These are phyloP conservation scores for Heterococcus sp. DNA, from an alignment of 108 stramenopile genomes.

Conservation along the genomic window DNA sequence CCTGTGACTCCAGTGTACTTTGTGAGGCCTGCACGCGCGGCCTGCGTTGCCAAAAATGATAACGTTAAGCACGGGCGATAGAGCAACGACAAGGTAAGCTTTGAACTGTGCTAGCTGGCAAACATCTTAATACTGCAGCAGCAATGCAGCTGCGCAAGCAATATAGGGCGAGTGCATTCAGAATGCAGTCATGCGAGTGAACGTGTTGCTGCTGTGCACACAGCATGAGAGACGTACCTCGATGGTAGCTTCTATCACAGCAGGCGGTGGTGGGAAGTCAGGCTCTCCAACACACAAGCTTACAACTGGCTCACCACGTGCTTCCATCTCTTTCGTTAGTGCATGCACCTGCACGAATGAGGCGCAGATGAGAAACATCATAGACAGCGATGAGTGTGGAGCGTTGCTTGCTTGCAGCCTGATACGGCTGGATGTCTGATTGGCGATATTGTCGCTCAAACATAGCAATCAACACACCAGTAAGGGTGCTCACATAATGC, in stretches of 20 bases:
- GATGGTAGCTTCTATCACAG: slow-evolving; percentile 71
- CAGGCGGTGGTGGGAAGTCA: slow-evolving; percentile 78
- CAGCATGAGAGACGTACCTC: too few relatives aligned
- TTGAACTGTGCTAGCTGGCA: too few relatives aligned
- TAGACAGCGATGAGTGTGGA: neutral
- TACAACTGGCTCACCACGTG: slow-evolving; percentile 59
- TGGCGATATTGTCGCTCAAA: neutral
- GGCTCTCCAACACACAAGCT: slow-evolving; percentile 95
- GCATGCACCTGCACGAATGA: slow-evolving; percentile 43
- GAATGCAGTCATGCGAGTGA: too few relatives aligned
- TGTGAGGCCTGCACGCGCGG: slow-evolving; percentile 65
- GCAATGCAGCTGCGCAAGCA: too few relatives aligned
- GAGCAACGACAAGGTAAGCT: too few relatives aligned
- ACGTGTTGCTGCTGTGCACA: too few relatives aligned
- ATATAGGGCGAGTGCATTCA: too few relatives aligned
- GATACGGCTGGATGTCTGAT: neutral
- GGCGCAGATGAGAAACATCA: too few relatives aligned
- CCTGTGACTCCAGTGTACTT: slow-evolving; percentile 92
- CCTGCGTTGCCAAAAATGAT: too few relatives aligned
- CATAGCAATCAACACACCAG: neutral
- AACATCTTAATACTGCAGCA: too few relatives aligned
- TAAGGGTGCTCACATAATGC: neutral
- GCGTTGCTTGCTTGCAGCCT: neutral
- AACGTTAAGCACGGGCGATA: too few relatives aligned
- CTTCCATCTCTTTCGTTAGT: slow-evolving; percentile 56